phyloP scores from a whole-genome alignment of 2,329 filamentous ascomycete genomes.

The Xylaria digitata region DNA sequence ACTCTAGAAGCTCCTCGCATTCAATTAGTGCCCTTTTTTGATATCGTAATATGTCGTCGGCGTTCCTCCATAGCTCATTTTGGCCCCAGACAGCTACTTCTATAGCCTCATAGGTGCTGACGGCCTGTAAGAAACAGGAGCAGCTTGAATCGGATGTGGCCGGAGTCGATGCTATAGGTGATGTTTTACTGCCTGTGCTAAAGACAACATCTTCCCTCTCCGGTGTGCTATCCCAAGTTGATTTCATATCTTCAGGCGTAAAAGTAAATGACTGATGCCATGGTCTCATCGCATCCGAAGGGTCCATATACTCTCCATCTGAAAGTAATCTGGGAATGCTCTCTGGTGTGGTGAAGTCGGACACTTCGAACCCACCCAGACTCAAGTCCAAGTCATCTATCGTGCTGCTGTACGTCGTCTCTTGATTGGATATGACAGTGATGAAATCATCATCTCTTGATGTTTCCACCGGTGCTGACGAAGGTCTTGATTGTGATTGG shows the following conservation, averaged over 20 bases:
- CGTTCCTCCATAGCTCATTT: constrained; percentile 33
- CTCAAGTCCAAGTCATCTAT: constrained; percentile 36
- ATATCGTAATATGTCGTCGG: constrained; percentile 36
- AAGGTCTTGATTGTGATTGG: constrained; percentile 20
- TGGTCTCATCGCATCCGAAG: constrained; percentile 33
- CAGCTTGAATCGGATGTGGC: constrained; percentile 31
- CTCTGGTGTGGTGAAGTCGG: constrained; percentile 34
- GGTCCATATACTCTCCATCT: constrained; percentile 37
- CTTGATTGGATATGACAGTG: constrained; percentile 30
- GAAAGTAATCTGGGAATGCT: constrained; percentile 27
- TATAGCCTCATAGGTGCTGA: constrained; percentile 37
- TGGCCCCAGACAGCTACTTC: constrained; percentile 37
- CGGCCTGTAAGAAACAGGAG: constrained; percentile 35
- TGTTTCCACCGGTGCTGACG: constrained; percentile 21
- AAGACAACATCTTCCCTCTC: constrained; percentile 35
- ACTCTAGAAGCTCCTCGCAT: constrained; percentile 37
- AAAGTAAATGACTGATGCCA: constrained; percentile 37
- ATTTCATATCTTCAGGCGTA: constrained; percentile 25
- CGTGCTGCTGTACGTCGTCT: constrained; percentile 28
- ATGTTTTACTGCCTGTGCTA: constrained; percentile 26
- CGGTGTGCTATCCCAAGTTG: constrained; percentile 33
- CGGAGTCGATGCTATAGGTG: constrained; percentile 24
- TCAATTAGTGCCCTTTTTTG: constrained; percentile 38
- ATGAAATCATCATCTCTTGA: constrained; percentile 31
- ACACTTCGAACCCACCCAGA: constrained; percentile 31